Evolutionary conservation across 192 early-diverging fungal species (phyloP).

Genomic region (Backusella luteola): DNA sequence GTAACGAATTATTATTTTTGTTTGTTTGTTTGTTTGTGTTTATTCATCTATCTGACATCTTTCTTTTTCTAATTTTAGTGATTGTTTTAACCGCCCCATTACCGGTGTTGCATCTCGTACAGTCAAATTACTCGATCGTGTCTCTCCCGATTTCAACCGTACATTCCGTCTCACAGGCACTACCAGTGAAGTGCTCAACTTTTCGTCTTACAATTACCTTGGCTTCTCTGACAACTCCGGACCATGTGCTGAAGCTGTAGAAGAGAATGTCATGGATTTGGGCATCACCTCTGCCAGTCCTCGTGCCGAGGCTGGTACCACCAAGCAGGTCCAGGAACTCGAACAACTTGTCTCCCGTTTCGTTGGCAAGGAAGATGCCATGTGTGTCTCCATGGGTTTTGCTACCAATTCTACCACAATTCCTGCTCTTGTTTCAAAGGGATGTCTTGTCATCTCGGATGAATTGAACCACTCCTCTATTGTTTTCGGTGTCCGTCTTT

Average conservation of each 20-base stretch:
- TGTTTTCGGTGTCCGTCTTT: constrained; percentile 90
- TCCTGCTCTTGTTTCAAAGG: constrained; percentile 80
- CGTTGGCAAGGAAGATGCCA: constrained; percentile 81
- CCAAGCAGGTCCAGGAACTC: constrained; percentile 68
- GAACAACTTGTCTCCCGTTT: constrained; percentile 90
- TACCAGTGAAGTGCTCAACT: constrained; percentile 79
- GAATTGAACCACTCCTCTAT: constrained; percentile 95
- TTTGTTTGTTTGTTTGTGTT: not conserved
- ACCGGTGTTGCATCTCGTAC: constrained; percentile 89
- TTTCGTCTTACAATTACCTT: constrained; percentile 97
- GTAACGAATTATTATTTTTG: not conserved
- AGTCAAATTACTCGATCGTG: constrained; percentile 82
- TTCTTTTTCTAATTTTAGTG: constrained; percentile 33
- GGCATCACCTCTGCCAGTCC: constrained; percentile 70
- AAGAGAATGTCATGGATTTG: constrained; percentile 66
- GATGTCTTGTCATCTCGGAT: constrained; percentile 91
- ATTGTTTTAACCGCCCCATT: constrained; percentile 94
- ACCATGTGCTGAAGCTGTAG: constrained; percentile 93
- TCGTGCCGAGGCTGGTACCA: constrained; percentile 71
- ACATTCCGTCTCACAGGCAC: constrained; percentile 83
- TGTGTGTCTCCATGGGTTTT: constrained; percentile 95
- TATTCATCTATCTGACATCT: not conserved
- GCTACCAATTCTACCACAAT: constrained; percentile 95
- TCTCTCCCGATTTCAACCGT: constrained; percentile 80
- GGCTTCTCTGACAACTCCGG: constrained; percentile 94